phyloP scores from a whole-genome alignment of 2,329 filamentous ascomycete species.

The Albifimbria verrucaria region DNA sequence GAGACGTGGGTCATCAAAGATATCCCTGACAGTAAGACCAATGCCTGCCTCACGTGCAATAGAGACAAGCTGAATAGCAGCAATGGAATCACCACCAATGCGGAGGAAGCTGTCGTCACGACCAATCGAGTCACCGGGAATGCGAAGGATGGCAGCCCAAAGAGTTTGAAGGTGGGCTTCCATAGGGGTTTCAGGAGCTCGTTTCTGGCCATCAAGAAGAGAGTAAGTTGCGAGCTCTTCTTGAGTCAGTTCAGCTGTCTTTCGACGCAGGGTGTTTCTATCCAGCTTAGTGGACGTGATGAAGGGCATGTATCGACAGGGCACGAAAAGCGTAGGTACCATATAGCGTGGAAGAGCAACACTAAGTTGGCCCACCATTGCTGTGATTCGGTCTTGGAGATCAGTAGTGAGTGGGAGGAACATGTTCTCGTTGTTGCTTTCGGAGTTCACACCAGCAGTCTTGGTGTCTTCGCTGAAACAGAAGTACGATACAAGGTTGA shows the following conservation, averaged over 20 bases:
- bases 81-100: conserved; percentile 23
- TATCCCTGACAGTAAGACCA: conserved; percentile 8
- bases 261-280: conserved; percentile 1
- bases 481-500: background rate
- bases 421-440: background rate
- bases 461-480: background rate
- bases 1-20: conserved; percentile 14
- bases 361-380: background rate
- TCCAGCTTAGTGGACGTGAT: conserved; percentile 13
- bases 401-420: background rate
- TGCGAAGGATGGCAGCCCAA: conserved; percentile 6
- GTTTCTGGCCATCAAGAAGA: background rate
- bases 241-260: background rate
- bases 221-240: background rate
- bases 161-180: conserved; percentile 27
- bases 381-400: background rate
- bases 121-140: conserved; percentile 22
- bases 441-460: background rate
- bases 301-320: conserved; percentile 9
- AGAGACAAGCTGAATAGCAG: conserved; percentile 15
- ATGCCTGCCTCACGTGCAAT: conserved; percentile 7
- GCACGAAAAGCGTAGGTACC: conserved; percentile 10
- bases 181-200: conserved; percentile 12
- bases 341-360: conserved; percentile 11
- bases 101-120: conserved; percentile 21